Evolutionary conservation across 225 moss, liverwort and hornwort species (phyloP), one percentile per base, ranked within the genome.

Genomic region (Physcomitrellopsis africana): DNA sequence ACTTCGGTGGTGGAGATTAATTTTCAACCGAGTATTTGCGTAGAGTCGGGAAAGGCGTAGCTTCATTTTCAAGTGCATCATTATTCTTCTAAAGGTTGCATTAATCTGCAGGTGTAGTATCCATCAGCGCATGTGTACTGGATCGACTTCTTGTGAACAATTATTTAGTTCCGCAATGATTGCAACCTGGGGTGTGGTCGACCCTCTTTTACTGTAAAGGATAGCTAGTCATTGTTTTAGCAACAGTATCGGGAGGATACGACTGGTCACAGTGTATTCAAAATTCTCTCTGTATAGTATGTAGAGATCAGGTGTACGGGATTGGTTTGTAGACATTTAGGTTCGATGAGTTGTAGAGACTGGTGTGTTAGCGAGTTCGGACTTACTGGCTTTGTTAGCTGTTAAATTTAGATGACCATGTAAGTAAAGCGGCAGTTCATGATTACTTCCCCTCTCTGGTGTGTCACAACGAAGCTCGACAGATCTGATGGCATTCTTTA

Each of bases 281-380:
- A 77, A 60, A 60, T 24, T 52, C 73, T 59, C 47, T 22, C 60
- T 37, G 73, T 20, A 17, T 45, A 18, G 16, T 74, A 52, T 59
- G 66, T 65, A 53, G 65, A 79, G 74, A 7, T 11, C 46, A 61
- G 49, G 52, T 75, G 20, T 69, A 59, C 52, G 47, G 42, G 55
- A 61, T 60, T 75, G 70, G 19, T 57, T 69, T 70, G 59, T 69
- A 70, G 65, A 60, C n/a, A 66, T 51, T 22, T 10, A 10, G 60
- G 54, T 78, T 65, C 64, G 53, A 37, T 65, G 76, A 65, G 69
- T 46, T 74, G 51, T 78, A 60, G 74, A 67, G 75, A 53, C 47
- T 77, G 51, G 9, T n/a, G 13, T 46, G 26, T n/a, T 51, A 51
- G 14, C 16, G 27, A 14, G 51, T 37, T 43, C 53, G 41, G 12